phyloP scores from a whole-genome alignment of 805 yeast species.

The Candida ipomoeae region DNA sequence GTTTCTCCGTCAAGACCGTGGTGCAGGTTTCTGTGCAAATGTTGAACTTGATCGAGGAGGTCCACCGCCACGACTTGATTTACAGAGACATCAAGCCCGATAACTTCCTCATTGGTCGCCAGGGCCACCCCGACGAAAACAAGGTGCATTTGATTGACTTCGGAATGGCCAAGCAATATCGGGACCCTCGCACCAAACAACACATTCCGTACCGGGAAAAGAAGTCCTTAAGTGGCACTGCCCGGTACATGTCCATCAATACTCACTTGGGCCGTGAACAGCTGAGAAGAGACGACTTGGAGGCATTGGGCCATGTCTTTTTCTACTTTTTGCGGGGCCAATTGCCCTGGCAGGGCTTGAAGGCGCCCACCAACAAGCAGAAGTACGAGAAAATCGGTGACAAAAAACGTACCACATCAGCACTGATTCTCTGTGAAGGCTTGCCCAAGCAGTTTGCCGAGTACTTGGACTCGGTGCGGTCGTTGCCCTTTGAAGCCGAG shows the following conservation, averaged over 20 bases:
- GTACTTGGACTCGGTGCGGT: conserved; percentile 64
- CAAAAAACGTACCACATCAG: conserved; percentile 85
- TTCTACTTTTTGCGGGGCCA: conserved; percentile 94
- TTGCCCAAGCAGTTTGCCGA: conserved; percentile 73
- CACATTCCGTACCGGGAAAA: conserved; percentile 92
- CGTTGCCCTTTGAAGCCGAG: conserved; percentile 70
- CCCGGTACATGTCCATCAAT: conserved; percentile 91
- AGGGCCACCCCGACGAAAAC: conserved; percentile 58
- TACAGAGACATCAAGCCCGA: conserved; percentile 84
- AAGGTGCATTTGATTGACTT: conserved; percentile 72
- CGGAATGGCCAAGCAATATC: conserved; percentile 83
- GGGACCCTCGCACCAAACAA: conserved; percentile 74
- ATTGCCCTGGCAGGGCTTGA: conserved; percentile 97
- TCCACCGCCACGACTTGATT: conserved; percentile 72
- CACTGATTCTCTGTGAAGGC: conserved; percentile 75
- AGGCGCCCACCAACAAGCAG: conserved; percentile 95
- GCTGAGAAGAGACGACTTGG: conserved; percentile 93
- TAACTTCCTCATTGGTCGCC: conserved; percentile 68
- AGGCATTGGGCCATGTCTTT: conserved; percentile 89
- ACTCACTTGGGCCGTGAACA: conserved; percentile 97
- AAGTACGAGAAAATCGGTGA: conserved; percentile 96
- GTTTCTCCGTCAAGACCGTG: conserved; percentile 66
- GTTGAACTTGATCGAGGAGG: conserved; percentile 67
- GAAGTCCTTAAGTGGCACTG: conserved; percentile 95
- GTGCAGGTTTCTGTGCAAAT: conserved; percentile 74